Evolutionary conservation across 2,329 filamentous ascomycete species (phyloP).

Genomic region (Bipolaris cookei): DNA sequence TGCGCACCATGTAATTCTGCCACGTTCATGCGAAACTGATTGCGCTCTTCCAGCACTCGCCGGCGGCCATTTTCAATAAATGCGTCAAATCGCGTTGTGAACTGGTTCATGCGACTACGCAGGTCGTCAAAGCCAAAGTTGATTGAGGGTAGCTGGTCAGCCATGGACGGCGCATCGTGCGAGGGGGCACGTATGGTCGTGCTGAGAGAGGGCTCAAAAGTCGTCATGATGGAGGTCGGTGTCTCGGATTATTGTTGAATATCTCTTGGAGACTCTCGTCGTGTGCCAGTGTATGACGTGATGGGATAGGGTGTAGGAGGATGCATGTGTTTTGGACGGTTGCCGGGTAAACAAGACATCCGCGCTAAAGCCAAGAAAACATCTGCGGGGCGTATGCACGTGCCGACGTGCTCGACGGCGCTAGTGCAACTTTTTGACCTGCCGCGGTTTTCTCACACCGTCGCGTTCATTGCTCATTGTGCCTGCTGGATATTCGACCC

Average conservation of each 20-base stretch:
- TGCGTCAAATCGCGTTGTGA: slow-evolving; percentile 86
- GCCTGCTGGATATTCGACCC: slow-evolving; percentile 1
- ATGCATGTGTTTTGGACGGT: slow-evolving; percentile 28
- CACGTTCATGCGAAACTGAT: slow-evolving; percentile 89
- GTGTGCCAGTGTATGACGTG: slow-evolving; percentile 28
- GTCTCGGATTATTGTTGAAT: background rate
- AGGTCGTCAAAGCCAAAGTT: slow-evolving; percentile 97
- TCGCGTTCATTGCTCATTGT: slow-evolving; percentile 7
- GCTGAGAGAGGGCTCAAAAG: slow-evolving; percentile 74
- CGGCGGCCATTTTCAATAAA: slow-evolving; percentile 94
- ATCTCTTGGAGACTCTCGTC: background rate
- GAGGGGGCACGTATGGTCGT: slow-evolving; percentile 67
- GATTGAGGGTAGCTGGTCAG: slow-evolving; percentile 81
- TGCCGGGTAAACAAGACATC: slow-evolving; percentile 40
- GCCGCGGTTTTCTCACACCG: slow-evolving; percentile 13
- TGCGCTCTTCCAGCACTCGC: slow-evolving; percentile 88
- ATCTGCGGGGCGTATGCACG: slow-evolving; percentile 26
- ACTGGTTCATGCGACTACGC: slow-evolving; percentile 92
- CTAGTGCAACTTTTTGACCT: slow-evolving; percentile 32
- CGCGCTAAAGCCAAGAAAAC: slow-evolving; percentile 18
- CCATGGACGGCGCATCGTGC: slow-evolving; percentile 69
- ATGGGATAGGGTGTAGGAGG: slow-evolving; percentile 14
- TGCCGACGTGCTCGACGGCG: slow-evolving; percentile 36
- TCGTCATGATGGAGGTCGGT: slow-evolving; percentile 57
- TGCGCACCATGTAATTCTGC: slow-evolving; percentile 83